Evolutionary conservation across 768 basidiomycete genomes (phyloP), one percentile per base, ranked within the genome.

Genomic region (Termitomyces sp.): DNA sequence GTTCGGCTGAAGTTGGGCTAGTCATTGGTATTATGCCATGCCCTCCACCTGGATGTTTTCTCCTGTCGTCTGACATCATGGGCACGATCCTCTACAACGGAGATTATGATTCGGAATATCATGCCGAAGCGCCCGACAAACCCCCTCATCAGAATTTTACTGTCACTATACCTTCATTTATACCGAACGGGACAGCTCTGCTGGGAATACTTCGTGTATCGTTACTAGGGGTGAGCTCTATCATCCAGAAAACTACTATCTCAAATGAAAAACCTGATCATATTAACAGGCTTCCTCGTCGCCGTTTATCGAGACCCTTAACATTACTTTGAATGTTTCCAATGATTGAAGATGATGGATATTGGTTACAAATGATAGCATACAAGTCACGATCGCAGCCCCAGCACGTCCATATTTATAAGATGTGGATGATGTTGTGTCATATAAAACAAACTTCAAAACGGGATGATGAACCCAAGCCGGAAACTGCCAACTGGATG

Each of bases 71-170:
- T n/a, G 68, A 67, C 8, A 53, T 65, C 17, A 57, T 82, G 62
- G 81, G 81, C 12, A 62, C 54, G 10, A 71, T 82, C n/a, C 67
- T 83, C 45, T 82, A 79, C 65, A 75, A 73, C 43, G 82, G 81
- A 17, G 66, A 65, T 9, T 82, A 72, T 56, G 60, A 66, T 25
- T 80, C 82, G 0, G 61, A 74, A 56, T 66, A 60, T 56, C 48
- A 74, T 19, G 58, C 69, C 12, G 5, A 35, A 2, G 34, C 16
- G 27, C 63, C 65, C 37, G 19, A n/a, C 27, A 55, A 55, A 29
- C 54, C 71, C 17, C 78, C 79, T 11, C 73, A 78, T 65, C 68
- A 82, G 54, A 79, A 80, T 60, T 77, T 79, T 57, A 73, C 75
- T 4, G 69, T 82, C 5, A 65, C 66, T 34, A 63, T 82, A 11